phyloP scores from a whole-genome alignment of 257 asterid genomes.

The Thymus mandschuricus region DNA sequence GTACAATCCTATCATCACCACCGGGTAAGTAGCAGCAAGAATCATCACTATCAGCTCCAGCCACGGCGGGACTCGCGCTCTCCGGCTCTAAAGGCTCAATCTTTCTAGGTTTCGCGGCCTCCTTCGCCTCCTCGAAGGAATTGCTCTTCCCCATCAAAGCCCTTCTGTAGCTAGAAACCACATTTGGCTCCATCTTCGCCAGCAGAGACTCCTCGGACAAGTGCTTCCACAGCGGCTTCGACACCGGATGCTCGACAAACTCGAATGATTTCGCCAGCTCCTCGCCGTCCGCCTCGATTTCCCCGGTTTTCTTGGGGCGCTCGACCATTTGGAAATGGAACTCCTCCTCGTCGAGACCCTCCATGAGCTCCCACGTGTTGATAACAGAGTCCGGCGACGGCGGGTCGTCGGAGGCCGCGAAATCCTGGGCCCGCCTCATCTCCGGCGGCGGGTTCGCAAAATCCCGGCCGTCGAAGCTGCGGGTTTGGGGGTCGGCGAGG shows the following conservation, averaged over 20 bases:
- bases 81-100: constrained; percentile 31
- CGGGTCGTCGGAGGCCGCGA: constrained; percentile 50
- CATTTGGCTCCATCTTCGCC: constrained; percentile 50
- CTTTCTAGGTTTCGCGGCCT: constrained; percentile 12
- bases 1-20: constrained; percentile 58
- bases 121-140: constrained; percentile 40
- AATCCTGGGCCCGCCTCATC: constrained; percentile 35
- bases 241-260: constrained; percentile 46
- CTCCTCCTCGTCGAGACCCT: constrained; percentile 79
- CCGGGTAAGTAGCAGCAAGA: constrained; percentile 40
- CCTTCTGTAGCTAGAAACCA: constrained; percentile 43
- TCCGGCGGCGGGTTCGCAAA: constrained; percentile 37
- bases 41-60: constrained; percentile 33
- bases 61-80: constrained; percentile 22
- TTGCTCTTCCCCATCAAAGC: constrained; percentile 47
- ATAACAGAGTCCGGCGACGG: constrained; percentile 80
- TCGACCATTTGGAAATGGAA: constrained; percentile 47
- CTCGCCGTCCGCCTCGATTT: constrained; percentile 27
- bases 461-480: constrained; percentile 35
- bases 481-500: constrained; percentile 48
- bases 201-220: constrained; percentile 56
- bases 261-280: constrained; percentile 44
- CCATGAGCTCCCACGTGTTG: constrained; percentile 99
- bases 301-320: constrained; percentile 30
- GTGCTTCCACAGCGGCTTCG: constrained; percentile 62